phyloP scores from a whole-genome alignment of 176 grass and related monocot species.

The Cocos nucifera region DNA sequence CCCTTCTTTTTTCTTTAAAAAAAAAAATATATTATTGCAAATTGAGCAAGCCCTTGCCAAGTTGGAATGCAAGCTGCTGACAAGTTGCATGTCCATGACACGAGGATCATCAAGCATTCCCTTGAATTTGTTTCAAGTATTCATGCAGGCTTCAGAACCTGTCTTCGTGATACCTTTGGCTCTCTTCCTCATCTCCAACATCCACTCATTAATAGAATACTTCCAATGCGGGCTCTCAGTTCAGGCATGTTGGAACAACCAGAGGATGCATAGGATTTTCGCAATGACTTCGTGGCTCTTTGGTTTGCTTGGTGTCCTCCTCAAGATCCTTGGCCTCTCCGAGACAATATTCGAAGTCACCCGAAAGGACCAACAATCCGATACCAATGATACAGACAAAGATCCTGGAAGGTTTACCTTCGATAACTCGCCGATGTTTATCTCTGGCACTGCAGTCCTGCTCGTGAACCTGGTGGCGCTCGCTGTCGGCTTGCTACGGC shows the following conservation, averaged over 20 bases:
- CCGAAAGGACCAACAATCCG: conserved; percentile 20
- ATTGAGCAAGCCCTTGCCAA: too few relatives aligned
- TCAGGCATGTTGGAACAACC: conserved; percentile 53
- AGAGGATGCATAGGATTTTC: conserved; percentile 34
- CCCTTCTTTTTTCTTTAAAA: too few relatives aligned
- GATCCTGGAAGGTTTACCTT: conserved; percentile 41
- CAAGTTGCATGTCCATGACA: too few relatives aligned
- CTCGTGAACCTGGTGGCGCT: conserved; percentile 14
- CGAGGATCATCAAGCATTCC: too few relatives aligned
- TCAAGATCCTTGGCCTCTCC: conserved; percentile 42
- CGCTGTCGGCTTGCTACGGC: not conserved
- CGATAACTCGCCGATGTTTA: conserved; percentile 34
- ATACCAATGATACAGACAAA: not conserved
- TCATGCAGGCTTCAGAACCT: conserved; percentile 23
- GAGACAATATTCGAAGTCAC: conserved; percentile 49
- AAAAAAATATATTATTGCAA: too few relatives aligned
- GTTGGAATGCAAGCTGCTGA: too few relatives aligned
- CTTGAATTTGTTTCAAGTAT: too few relatives aligned
- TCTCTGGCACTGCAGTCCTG: conserved; percentile 18
- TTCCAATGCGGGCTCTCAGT: conserved; percentile 11
- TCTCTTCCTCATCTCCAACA: conserved; percentile 14
- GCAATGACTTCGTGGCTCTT: conserved; percentile 27
- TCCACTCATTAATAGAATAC: conserved; percentile 28
- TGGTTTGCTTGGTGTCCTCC: conserved; percentile 36
- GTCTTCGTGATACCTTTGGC: conserved; percentile 9